Evolutionary conservation across 1,139 yeast species (phyloP).

Genomic region (Debaryomyces psychrophilus): DNA sequence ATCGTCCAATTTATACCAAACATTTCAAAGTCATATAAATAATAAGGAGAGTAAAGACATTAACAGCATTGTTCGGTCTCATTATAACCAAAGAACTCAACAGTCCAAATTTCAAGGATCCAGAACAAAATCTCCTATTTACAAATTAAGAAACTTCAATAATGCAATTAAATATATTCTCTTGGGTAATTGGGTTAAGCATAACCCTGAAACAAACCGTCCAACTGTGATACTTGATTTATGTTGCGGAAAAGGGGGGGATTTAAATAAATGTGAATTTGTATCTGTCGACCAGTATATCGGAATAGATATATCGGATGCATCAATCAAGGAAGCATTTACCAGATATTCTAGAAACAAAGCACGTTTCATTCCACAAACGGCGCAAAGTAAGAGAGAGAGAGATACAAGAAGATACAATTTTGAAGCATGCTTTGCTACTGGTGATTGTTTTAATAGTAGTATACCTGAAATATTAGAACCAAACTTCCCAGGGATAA

Average conservation of each 20-base stretch:
- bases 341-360: slow-evolving; percentile 61
- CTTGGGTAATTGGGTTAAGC: slow-evolving; percentile 65
- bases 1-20: slow-evolving; percentile 34
- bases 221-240: slow-evolving; percentile 63
- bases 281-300: slow-evolving; percentile 74
- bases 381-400: slow-evolving; percentile 24
- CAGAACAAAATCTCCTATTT: slow-evolving; percentile 80
- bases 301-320: slow-evolving; percentile 91
- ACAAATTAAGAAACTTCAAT: slow-evolving; percentile 84
- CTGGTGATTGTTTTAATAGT: slow-evolving; percentile 86
- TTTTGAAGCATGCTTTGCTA: slow-evolving; percentile 80
- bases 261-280: slow-evolving; percentile 83
- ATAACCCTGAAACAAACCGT: slow-evolving; percentile 47
- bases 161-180: slow-evolving; percentile 88
- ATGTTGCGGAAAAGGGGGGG: slow-evolving; percentile 99
- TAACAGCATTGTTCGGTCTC: slow-evolving; percentile 71
- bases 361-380: slow-evolving; percentile 39
- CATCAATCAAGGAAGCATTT: slow-evolving; percentile 82
- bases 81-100: slow-evolving; percentile 83
- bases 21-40: slow-evolving; percentile 45
- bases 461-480: slow-evolving; percentile 73
- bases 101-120: slow-evolving; percentile 61
- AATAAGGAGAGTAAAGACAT: slow-evolving; percentile 41
- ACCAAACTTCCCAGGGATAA: slow-evolving; percentile 53
- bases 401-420: slow-evolving; percentile 52